Base-by-base conservation (phyloP, 345 rosid species). In the Populus davidiana region DNA sequence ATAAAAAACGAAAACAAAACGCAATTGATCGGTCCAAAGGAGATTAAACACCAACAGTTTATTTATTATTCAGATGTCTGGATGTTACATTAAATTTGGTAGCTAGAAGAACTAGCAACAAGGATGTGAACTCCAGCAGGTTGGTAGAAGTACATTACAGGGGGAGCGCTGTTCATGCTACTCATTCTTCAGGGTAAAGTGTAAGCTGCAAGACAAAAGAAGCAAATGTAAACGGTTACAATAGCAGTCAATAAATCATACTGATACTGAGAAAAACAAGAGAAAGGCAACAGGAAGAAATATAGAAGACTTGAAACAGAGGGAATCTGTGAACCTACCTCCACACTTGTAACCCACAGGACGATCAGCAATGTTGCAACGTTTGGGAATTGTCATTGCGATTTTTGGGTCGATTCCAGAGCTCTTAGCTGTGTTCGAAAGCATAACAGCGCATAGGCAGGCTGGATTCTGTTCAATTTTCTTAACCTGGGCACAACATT, bases 331-430 rank as follows among this genome's bases (percentile, higher is more conserved):
- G 39, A 43, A 65, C 74, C 23, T 67, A 91, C 97, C 92, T 91
- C 97, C 96, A 75, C 99, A 96, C 81, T 89, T 86, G 88, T 91
- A 92, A 73, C 98, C 98, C 17, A 89, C 85, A 11, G 98, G 98
- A 69, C 94, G 94, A 82, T 86, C 81, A 67, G 83, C 83, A 35
- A 96, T 77, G 87, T 93, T 89, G 90, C 98, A 93, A 52, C 94
- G 92, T 71, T 93, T 89, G 29, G 99, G 97, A 74, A 96, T 90
- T 81, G 98, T 92, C 67, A 96, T 75, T 8, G 99, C 97, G 36
- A 89, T 70, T 71, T 87, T 93, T 0, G 94, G 93, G 83, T 90
- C 88, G 77, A 84, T 80, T 17, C 99, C 99, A 6, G 94, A 86
- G 41, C 81, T 88, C 67, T 83, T 91, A 31, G 96, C 97, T 5